Percentiles rank a stretch among this genome's conserved stretches.
Evolutionary conservation across 2,329 filamentous ascomycete species (phyloP).

Genomic region (Aspergillus brunneoviolaceus): DNA sequence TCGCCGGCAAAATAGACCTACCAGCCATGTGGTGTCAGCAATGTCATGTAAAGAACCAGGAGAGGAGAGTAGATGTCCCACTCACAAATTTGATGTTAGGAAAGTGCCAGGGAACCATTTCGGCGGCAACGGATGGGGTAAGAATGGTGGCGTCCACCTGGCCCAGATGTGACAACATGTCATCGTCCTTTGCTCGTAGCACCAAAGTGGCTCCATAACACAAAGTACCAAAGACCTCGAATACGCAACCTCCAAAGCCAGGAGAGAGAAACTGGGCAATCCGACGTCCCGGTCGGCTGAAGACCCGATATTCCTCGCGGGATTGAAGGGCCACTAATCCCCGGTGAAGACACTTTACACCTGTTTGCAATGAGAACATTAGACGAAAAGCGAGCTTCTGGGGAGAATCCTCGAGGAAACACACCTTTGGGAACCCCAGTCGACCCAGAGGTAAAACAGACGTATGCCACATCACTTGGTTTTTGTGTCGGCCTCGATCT

Average conservation of each 20-base stretch:
- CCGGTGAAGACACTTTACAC: conserved; percentile 30
- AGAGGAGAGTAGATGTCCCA: too few species aligned
- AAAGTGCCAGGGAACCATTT: conserved; percentile 34
- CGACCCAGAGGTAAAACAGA: conserved; percentile 47
- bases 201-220: conserved; percentile 43
- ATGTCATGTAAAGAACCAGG: too few species aligned
- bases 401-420: too few species aligned
- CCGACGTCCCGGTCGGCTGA: conserved; percentile 31
- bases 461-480: conserved; percentile 30
- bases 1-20: conserved; percentile 42
- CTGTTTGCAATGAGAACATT: too few species aligned
- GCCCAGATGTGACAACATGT: conserved; percentile 34
- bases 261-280: conserved; percentile 46
- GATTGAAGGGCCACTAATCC: conserved; percentile 39
- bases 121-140: conserved; percentile 41
- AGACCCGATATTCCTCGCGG: conserved; percentile 34
- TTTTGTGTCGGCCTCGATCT: too few species aligned
- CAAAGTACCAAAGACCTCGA: conserved; percentile 44
- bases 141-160: conserved; percentile 34
- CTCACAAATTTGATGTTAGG: conserved; percentile 22
- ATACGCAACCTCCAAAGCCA: conserved; percentile 47
- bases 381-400: too few species aligned
- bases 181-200: conserved; percentile 18
- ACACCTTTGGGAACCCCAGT: conserved; percentile 20
- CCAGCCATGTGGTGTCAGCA: background rate